Base-by-base conservation (phyloP, 495 filamentous ascomycete genomes). In the Annulohypoxylon stygium region DNA sequence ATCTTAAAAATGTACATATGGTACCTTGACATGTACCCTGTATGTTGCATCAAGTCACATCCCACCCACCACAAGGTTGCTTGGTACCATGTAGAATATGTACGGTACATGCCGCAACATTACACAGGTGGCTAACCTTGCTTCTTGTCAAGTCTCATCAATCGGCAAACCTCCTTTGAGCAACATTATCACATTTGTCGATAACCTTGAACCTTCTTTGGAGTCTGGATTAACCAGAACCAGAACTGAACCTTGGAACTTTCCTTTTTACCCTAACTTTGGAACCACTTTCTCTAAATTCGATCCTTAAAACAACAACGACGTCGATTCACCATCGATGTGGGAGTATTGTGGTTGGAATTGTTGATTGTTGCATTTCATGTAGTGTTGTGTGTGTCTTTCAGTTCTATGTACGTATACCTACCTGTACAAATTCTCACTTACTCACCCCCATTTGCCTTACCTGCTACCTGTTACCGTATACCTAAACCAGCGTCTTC, bases 141-240 rank as follows among this genome's bases (percentile, higher is more conserved):
- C 62, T 30, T 54, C 23, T 33, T 33, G 12, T 54, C 18, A 51
- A 23, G 71, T 74, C 71, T 74, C 61, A 74, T 74, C 67, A 74
- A 67, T 70, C 67, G 67, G 71, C 16, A 48, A 65, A 74, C 66
- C 71, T 70, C 71, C 71, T 74, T 74, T 74, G 71, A 74, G 62
- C 62, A 67, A 70, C 71, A 67, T 36, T 69, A 69, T 65, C 71
- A 74, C 71, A 60, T 18, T 69, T 70, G 57, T 33, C 61, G 67
- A 70, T 73, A 63, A 61, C 5, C 55, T 18, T 30, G 30, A 30
- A 30, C 30, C 30, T 30, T 30, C 30, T 30, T 30, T 30, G 30
- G 30, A 30, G 30, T 30, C 30, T 30, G 30, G 30, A 30, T 30
- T 30, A 30, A 30, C 11, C 39, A 50, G 30, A 30, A 30, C 30